phyloP scores from a whole-genome alignment of 306 rosid species.

The Quillaja saponaria region DNA sequence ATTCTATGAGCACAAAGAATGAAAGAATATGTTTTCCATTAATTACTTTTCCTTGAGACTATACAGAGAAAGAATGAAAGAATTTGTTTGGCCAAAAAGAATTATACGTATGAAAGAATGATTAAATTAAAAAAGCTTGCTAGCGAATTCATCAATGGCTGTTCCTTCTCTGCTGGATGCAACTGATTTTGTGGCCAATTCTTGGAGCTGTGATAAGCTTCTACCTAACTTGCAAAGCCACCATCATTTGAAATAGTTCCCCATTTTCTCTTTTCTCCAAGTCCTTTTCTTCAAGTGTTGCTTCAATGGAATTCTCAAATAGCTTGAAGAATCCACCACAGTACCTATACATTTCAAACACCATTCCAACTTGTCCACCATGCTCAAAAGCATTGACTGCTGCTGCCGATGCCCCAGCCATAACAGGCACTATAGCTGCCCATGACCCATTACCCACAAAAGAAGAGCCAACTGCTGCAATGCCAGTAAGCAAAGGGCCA shows the following conservation, averaged over 20 bases:
- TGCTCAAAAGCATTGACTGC: conserved; percentile 59
- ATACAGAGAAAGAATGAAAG: conserved; percentile 27
- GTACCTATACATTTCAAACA: conserved; percentile 67
- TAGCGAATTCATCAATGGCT: conserved; percentile 63
- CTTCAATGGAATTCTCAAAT: conserved; percentile 50
- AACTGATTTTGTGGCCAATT: conserved; percentile 60
- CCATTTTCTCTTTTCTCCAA: conserved; percentile 76
- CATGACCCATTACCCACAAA: conserved; percentile 48
- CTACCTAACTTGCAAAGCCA: conserved; percentile 75
- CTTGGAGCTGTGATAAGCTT: conserved; percentile 60
- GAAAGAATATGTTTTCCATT: background rate
- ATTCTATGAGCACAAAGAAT: too few species aligned
- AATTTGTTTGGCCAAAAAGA: background rate
- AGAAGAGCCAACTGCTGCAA: conserved; percentile 62
- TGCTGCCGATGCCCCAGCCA: conserved; percentile 60
- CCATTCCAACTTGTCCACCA: conserved; percentile 81
- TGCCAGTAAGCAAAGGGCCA: conserved; percentile 68
- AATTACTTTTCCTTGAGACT: conserved; percentile 6
- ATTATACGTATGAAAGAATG: conserved; percentile 10
- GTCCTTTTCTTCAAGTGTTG: conserved; percentile 46
- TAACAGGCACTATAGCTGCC: conserved; percentile 38
- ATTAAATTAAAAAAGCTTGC: conserved; percentile 52
- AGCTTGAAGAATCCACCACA: conserved; percentile 56
- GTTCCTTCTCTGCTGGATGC: conserved; percentile 51
- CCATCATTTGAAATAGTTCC: conserved; percentile 55